Base-by-base conservation (phyloP, 768 basidiomycete genomes). In the Kwoniella dejecticola region DNA sequence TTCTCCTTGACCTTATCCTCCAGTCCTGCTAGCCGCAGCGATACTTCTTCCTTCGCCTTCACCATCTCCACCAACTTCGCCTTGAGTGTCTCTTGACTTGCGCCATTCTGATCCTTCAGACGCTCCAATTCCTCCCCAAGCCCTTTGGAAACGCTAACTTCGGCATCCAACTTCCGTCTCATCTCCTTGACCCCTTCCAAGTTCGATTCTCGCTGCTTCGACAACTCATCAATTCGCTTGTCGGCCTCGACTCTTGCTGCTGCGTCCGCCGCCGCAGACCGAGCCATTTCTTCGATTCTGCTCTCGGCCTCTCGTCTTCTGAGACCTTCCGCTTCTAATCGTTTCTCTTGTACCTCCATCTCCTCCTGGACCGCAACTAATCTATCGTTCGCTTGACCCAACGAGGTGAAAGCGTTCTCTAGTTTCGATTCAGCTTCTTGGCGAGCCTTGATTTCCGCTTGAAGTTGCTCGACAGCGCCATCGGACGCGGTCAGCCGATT, bases 321-420 rank as follows among this genome's bases (percentile, higher is more conserved):
- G 10, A 50, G 40, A 29, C 19, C 17, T 36, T 60, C 58, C 2
- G 50, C 11, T 11, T 60, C 58, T 2, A 60, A n/a, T 23, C 50
- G 49, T 15, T 53, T 40, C 31, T 53, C 57, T 21, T 52, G 40
- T 3, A 27, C 40, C 33, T 58, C 56, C 1, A 63, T 30, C 24
- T 63, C 57, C 21, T 29, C 45, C n/a, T 47, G 55, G 30, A 56
- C 58, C 23, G 53, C 41, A 15, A 27, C 40, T 17, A 60, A 38
- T 23, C 40, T 30, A 10, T 36, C 36, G 10, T 42, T 6, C 41
- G 17, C 6, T 13, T 47, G 29, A 19, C 36, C 31, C n/a, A 45
- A 27, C n/a, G 21, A 15, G 19, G 23, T 46, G 31, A 57, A 7
- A 4, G 29, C 33, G 33, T 21, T 21, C 33, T 36, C 33, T 3